Percentiles rank a stretch among this genome's conserved stretches.
Conservation (phyloP, 78 protist species). For the Mantamonas sphyraenae region DNA sequence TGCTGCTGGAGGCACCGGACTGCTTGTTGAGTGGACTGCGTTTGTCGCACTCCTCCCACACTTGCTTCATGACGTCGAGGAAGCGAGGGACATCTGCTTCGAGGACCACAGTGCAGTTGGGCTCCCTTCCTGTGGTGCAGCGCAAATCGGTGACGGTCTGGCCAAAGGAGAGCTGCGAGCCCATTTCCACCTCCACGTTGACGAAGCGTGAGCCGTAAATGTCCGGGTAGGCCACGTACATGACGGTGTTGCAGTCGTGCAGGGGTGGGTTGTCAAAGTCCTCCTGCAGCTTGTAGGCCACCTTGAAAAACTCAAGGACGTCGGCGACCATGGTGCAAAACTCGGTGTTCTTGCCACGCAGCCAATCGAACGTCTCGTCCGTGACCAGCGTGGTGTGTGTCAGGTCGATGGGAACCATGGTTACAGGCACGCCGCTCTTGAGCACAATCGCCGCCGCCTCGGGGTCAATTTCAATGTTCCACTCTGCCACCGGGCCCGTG, state of each 20-base stretch:
- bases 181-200: slow-evolving; percentile 29
- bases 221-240: slow-evolving; percentile 13
- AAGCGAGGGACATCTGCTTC: too few species aligned
- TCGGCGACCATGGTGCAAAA: background rate
- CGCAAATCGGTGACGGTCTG: background rate
- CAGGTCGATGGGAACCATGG: slow-evolving; percentile 48
- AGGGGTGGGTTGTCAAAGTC: slow-evolving; percentile 37
- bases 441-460: slow-evolving; percentile 39
- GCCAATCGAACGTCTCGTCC: background rate
- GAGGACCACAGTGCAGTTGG: too few species aligned
- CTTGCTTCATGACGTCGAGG: too few species aligned
- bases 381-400: slow-evolving; percentile 35
- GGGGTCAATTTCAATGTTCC: slow-evolving; percentile 44
- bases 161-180: background rate
- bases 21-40: too few species aligned
- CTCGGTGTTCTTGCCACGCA: background rate
- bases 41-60: too few species aligned
- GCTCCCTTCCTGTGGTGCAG: background rate
- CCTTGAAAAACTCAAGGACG: slow-evolving; percentile 21
- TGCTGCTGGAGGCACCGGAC: too few species aligned
- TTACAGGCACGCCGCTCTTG: background rate
- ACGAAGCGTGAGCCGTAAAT: slow-evolving; percentile 5
- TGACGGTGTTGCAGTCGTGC: slow-evolving; percentile 54
- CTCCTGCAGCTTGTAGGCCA: slow-evolving; percentile 24
- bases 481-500: slow-evolving; percentile 35